Evolutionary conservation across 2,329 filamentous ascomycete species (phyloP), one percentile per base, ranked within the genome.

Genomic region (Ophioceras dolichostomum): DNA sequence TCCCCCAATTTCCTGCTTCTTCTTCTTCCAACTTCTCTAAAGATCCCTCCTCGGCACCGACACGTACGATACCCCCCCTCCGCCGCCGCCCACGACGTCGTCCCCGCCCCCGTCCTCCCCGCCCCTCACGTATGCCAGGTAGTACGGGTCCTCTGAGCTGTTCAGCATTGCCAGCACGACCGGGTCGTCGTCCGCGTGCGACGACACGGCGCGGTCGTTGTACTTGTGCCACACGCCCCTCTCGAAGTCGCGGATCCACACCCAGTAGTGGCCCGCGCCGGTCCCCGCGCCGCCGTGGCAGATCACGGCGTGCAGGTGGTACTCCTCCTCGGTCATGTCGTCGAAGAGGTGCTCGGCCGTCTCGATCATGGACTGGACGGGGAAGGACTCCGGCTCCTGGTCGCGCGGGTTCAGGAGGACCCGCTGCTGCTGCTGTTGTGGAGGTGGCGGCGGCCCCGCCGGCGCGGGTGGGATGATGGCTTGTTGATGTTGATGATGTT

Each of bases 191-290:
- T 83, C 71, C 19, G 76, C 70, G 41, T 70, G 65, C 44, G 83
- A 76, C 3, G 74, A 79, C 18, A 98, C 87, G 13, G 70, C 70
- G 38, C 81, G 80, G 51, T 98, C 91, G 54, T 98, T 98, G 66
- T 95, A 98, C 51, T 84, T 86, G 40, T 87, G 79, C 88, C 91
- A 98, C 16, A 88, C 65, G 26, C 77, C 62, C 33, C 76, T 73
- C 45, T 79, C 73, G 56, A 94, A 94, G 60, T 96, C 91, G 51
- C 79, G 83, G 45, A 98, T 93, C 71, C 88, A 95, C 32, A 95
- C 86, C 80, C 86, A 95, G 61, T 96, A 98, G 57, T 98, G 91
- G 0, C 91, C 91, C 32, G 79, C 79, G 32, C 68, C 71, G 29
- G 79, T 69, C 20, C 47, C 47, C 47, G 68, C 66, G 22, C 84